phyloP scores from a whole-genome alignment of 768 basidiomycete genomes.

The Pholiota conissans region DNA sequence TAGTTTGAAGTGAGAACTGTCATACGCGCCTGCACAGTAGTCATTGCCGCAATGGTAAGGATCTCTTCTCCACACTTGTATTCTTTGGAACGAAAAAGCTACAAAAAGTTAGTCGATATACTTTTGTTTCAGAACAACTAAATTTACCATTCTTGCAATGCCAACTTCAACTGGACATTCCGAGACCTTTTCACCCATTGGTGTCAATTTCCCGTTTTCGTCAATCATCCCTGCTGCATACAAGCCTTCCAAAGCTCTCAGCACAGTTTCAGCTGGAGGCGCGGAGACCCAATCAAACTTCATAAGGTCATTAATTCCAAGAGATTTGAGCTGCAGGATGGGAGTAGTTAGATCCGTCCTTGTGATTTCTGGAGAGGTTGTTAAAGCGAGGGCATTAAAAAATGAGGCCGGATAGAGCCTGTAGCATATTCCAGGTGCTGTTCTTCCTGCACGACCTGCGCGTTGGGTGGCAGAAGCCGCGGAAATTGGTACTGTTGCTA shows the following conservation, averaged over 20 bases:
- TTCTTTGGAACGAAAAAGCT: conserved; percentile 87
- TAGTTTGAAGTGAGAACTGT: background rate
- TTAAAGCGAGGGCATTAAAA: conserved; percentile 59
- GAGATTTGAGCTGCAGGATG: conserved; percentile 89
- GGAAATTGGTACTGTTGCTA: conserved; percentile 82
- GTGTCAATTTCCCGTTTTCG: conserved; percentile 74
- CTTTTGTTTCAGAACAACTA: background rate
- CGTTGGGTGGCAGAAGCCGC: conserved; percentile 90
- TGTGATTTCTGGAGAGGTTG: conserved; percentile 87
- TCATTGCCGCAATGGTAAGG: conserved; percentile 95
- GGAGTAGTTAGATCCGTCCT: conserved; percentile 90
- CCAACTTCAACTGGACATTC: conserved; percentile 94
- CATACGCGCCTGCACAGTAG: conserved; percentile 72
- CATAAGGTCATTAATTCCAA: conserved; percentile 94
- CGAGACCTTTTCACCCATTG: conserved; percentile 81
- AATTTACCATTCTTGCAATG: conserved; percentile 85
- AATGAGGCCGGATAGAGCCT: conserved; percentile 77
- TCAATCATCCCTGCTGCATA: conserved; percentile 82
- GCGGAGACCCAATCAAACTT: conserved; percentile 94
- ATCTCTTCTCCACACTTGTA: conserved; percentile 94
- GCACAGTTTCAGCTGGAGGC: conserved; percentile 83
- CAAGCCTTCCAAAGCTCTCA: conserved; percentile 84
- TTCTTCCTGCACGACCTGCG: conserved; percentile 93
- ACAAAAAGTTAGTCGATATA: background rate
- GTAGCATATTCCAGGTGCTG: conserved; percentile 89